Evolutionary conservation across 805 yeast species (phyloP).

Genomic region (Ogataea nakhonphanomensis): DNA sequence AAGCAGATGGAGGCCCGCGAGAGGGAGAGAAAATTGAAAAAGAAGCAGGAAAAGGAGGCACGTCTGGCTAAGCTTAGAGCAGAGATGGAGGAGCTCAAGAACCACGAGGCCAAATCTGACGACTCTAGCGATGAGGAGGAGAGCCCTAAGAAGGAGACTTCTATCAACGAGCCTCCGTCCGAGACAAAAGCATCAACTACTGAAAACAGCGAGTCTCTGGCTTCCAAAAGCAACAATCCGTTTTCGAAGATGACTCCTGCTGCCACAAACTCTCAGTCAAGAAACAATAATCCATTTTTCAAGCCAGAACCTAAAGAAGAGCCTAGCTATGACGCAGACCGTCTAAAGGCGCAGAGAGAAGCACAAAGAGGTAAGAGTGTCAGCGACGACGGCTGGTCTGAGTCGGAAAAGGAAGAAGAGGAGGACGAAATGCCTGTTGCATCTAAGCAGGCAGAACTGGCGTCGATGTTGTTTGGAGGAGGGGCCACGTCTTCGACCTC

Average conservation of each 20-base stretch:
- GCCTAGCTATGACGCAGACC: conserved; percentile 46
- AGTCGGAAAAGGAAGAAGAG: conserved; percentile 41
- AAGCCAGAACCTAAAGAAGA: conserved; percentile 38
- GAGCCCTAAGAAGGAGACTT: conserved; percentile 4
- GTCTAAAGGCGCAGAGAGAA: conserved; percentile 67
- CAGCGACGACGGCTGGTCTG: conserved; percentile 40
- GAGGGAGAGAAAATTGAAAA: conserved; percentile 40
- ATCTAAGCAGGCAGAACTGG: conserved; percentile 55
- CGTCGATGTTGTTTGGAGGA: conserved; percentile 54
- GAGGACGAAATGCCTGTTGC: conserved; percentile 47
- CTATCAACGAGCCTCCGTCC: conserved; percentile 11
- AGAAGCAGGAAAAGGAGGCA: conserved; percentile 57
- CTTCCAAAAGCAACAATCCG: conserved; percentile 41
- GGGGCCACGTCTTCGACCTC: conserved; percentile 41
- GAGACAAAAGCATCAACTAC: conserved; percentile 19
- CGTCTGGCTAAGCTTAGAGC: conserved; percentile 53
- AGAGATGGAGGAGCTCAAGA: conserved; percentile 54
- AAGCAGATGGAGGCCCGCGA: conserved; percentile 41
- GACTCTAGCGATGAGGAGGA: conserved; percentile 21
- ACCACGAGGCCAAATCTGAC: conserved; percentile 36
- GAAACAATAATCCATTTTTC: conserved; percentile 56
- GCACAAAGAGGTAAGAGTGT: conserved; percentile 58
- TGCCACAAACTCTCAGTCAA: conserved; percentile 7
- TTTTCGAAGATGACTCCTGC: conserved; percentile 37
- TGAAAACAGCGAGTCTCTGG: conserved; percentile 2